A percentile compares a stretch with the other conserved stretches of the same genome.
phyloP scores from a whole-genome alignment of 1,284 basidiomycete species.

The Cystobasidium slooffiae region DNA sequence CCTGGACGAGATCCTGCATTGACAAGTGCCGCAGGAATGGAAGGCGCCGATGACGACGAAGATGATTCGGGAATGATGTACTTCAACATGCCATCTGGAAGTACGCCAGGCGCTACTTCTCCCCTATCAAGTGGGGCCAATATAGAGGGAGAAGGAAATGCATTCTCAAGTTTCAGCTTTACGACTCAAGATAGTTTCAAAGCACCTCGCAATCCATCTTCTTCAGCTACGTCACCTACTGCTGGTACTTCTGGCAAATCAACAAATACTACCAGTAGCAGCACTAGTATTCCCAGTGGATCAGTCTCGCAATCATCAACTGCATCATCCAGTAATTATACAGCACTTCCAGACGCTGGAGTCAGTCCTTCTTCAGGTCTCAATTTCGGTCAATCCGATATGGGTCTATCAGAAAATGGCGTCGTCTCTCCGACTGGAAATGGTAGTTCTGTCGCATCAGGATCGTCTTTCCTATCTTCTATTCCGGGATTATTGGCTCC shows the following conservation, averaged over 20 bases:
- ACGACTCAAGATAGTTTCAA: conserved; percentile 16
- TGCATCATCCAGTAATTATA: conserved; percentile 6
- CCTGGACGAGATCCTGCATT: conserved; percentile 16
- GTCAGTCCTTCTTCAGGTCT: conserved; percentile 29
- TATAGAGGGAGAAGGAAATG: conserved; percentile 4
- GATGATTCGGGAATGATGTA: conserved; percentile 34
- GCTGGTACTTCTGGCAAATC: background rate
- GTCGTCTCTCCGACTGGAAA: conserved; percentile 1
- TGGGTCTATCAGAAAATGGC: conserved; percentile 1
- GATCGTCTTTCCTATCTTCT: conserved; percentile 20
- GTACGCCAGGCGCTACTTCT: background rate
- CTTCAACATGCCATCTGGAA: conserved; percentile 31
- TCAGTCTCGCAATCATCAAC: background rate
- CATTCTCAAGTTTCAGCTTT: conserved; percentile 1
- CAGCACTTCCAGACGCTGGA: conserved; percentile 22
- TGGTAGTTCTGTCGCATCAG: background rate
- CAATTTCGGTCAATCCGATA: background rate
- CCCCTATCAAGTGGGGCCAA: background rate
- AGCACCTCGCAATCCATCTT: conserved; percentile 22
- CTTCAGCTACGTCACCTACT: background rate
- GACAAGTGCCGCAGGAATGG: background rate
- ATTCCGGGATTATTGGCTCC: conserved; percentile 22
- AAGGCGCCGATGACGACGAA: background rate
- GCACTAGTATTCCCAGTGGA: background rate
- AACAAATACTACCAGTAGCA: background rate